A percentile compares a stretch with the other conserved stretches of the same genome.
These are phyloP conservation scores for Colletotrichum siamense DNA, from an alignment of 2,329 filamentous ascomycete genomes.

Conservation along the genomic window DNA sequence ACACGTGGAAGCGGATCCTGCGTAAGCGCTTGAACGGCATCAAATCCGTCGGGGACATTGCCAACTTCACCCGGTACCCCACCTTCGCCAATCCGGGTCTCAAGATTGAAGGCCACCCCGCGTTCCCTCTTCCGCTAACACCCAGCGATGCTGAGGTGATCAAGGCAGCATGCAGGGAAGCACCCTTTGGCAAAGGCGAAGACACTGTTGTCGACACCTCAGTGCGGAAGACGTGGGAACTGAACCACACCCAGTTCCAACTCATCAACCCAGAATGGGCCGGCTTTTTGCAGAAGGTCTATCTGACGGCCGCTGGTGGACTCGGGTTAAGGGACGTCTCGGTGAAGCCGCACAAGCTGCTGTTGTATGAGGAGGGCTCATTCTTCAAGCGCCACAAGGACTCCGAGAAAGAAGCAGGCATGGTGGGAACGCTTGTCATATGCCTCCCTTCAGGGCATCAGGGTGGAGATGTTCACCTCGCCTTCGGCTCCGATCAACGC, in stretches of 20 bases:
- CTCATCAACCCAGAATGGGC: conserved; percentile 42
- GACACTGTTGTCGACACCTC: conserved; percentile 41
- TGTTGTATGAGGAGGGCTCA: conserved; percentile 51
- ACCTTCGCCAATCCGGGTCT: conserved; percentile 30
- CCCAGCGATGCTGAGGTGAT: conserved; percentile 29
- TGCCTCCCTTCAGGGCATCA: conserved; percentile 49
- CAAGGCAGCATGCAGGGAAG: conserved; percentile 22
- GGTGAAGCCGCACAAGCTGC: conserved; percentile 44
- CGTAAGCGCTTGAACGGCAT: conserved; percentile 1
- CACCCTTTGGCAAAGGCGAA: conserved; percentile 31
- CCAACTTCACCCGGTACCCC: conserved; percentile 12
- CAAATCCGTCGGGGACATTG: conserved; percentile 21
- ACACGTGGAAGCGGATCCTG: neutral
- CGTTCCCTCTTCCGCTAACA: conserved; percentile 31
- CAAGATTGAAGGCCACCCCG: conserved; percentile 7
- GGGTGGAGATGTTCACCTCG: conserved; percentile 46
- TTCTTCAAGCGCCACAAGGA: conserved; percentile 52
- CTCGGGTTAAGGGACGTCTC: conserved; percentile 33
- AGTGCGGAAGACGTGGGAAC: conserved; percentile 44
- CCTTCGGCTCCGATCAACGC: conserved; percentile 34
- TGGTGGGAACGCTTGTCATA: conserved; percentile 52
- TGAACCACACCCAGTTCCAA: conserved; percentile 37
- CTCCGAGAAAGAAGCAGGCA: conserved; percentile 47
- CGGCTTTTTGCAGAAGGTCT: conserved; percentile 24
- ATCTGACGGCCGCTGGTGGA: conserved; percentile 17